Base-by-base conservation (phyloP, 2,329 filamentous ascomycete genomes). In the Capronia coronata region DNA sequence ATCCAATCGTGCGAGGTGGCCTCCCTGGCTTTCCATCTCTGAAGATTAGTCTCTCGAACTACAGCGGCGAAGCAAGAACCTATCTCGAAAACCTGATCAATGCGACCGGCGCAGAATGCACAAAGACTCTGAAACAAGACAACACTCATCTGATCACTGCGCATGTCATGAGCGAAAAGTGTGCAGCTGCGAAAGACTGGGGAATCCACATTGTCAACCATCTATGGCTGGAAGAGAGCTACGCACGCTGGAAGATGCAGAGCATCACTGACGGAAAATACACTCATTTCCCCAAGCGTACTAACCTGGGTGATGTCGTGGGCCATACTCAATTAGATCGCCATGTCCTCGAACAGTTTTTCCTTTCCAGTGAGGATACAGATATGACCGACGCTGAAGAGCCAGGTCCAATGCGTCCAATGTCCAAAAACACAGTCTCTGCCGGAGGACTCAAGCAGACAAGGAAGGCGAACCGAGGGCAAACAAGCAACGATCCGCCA, bases 71-170 rank as follows among this genome's bases (percentile, higher is more conserved):
- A 67, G 88, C 93, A 13, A 82, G 93, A 40, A 82, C 88, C 45
- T 98, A 97, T 62, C 76, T 98, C 3, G 90, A 97, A 67, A 97
- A 95, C 59, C 76, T 98, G 30, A 85, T 96, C 60, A 81, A 75
- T 52, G 89, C 89, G 19, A 77, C 84, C 13, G 93, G 93, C 13
- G 91, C 87, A 7, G 83, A 86, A 54, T 97, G 88, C 64, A 98
- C 93, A 23, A 94, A 94, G 70, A 94, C 88, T 0, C 86, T 98
- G 81, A 94, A 88, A 67, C 81, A 86, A 58, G 89, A 96, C 55
- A 97, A 98, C 65, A 97, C 90, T 0, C 93, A 98, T 69, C 78
- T 98, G 1, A 84, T 98, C 61, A 95, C 91, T 0, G 93, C 93
- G 3, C 86, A 94, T 60, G 82, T 84, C 51, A 81, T 82, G 49